Conservation (phyloP, 2,329 filamentous ascomycete species). For the Colletotrichum trifolii region DNA sequence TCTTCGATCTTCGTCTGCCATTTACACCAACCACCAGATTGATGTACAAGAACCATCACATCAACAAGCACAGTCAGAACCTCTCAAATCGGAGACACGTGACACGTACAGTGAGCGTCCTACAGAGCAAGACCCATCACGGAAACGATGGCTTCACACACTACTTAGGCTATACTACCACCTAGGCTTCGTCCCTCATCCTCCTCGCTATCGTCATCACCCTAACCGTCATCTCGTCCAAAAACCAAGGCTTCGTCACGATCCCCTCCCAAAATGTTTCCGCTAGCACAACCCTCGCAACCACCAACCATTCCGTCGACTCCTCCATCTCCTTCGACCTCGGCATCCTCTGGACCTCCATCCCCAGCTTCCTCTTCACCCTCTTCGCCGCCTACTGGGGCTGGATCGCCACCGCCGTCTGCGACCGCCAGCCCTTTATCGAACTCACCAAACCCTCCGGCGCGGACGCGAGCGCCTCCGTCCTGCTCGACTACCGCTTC, state of each 20-base stretch:
- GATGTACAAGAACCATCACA: background rate
- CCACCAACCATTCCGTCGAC: background rate
- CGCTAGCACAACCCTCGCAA: background rate
- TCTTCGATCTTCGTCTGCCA: too few species aligned
- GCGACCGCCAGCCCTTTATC: conserved; percentile 15
- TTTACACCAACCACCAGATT: too few species aligned
- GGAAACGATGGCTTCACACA: background rate
- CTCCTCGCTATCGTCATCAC: conserved; percentile 4
- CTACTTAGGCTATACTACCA: conserved; percentile 1
- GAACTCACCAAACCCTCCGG: conserved; percentile 11
- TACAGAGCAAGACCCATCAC: background rate
- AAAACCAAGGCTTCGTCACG: conserved; percentile 12
- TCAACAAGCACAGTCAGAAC: background rate
- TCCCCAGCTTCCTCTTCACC: conserved; percentile 9
- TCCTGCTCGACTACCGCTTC: conserved; percentile 20
- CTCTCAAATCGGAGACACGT: background rate
- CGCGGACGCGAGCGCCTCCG: background rate
- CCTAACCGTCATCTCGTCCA: conserved; percentile 1
- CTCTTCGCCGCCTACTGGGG: conserved; percentile 19
- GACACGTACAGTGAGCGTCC: background rate
- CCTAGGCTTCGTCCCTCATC: background rate
- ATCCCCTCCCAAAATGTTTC: background rate
- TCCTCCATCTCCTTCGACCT: conserved; percentile 2
- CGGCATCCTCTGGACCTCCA: conserved; percentile 7
- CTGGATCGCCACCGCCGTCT: conserved; percentile 8